Conservation (phyloP, 352 stramenopile genomes). For the Phytopythium aichiense region DNA sequence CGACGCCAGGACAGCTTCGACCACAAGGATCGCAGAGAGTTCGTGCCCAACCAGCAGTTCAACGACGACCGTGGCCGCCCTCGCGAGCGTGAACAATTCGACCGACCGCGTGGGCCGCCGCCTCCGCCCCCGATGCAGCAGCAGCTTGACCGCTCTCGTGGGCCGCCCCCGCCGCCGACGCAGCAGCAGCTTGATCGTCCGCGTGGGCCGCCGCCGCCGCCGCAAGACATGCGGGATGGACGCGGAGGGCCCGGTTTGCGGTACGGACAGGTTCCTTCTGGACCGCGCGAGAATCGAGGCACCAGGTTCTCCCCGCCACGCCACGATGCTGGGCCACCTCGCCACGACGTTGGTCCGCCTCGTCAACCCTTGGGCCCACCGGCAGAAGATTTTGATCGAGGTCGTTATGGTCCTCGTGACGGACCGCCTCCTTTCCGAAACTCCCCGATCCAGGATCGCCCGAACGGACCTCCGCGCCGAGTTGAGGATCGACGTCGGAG, state of each 20-base stretch:
- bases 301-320: slow-evolving; percentile 15
- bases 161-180: too few species aligned
- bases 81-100: slow-evolving; percentile 21
- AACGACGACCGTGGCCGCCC: slow-evolving; percentile 28
- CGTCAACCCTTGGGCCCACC: neutral
- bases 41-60: slow-evolving; percentile 10
- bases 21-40: slow-evolving; percentile 14
- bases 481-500: slow-evolving; percentile 17
- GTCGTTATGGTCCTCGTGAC: slow-evolving; percentile 14
- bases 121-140: too few species aligned
- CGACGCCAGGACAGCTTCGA: slow-evolving; percentile 14
- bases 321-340: slow-evolving; percentile 4
- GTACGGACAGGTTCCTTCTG: slow-evolving; percentile 13
- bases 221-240: slow-evolving; percentile 14
- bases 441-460: slow-evolving; percentile 7
- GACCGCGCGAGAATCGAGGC: slow-evolving; percentile 5
- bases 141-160: too few species aligned
- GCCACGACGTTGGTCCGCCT: neutral
- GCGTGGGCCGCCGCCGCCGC: slow-evolving; percentile 4
- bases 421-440: slow-evolving; percentile 10
- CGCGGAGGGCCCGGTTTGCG: slow-evolving; percentile 13
- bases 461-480: slow-evolving; percentile 13
- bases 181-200: slow-evolving; percentile 12
- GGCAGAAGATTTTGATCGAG: slow-evolving; percentile 8
- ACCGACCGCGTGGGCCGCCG: slow-evolving; percentile 9